A percentile compares a stretch with the other conserved stretches of the same genome.
phyloP scores from a whole-genome alignment of 1,284 basidiomycete genomes.

The Ceratorhiza oryzae-sativae region DNA sequence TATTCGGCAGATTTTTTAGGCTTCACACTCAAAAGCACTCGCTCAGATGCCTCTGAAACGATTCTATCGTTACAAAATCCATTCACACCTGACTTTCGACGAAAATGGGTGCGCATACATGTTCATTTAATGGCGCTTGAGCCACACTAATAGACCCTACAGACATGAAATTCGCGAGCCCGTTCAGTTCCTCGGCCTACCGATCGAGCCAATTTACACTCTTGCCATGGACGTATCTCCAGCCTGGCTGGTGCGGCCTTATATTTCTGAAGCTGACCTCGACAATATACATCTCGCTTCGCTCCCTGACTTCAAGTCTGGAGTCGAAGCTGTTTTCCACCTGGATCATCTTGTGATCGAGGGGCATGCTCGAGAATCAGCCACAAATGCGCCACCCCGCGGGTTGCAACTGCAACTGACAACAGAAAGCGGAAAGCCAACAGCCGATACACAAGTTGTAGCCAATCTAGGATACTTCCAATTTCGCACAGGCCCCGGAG shows the following conservation, averaged over 20 bases:
- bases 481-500: constrained; percentile 91
- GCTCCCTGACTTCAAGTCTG: constrained; percentile 62
- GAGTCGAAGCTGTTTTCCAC: constrained; percentile 84
- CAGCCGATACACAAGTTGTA: constrained; percentile 88
- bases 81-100: constrained; percentile 69
- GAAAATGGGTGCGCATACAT: constrained; percentile 65
- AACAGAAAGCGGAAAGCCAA: constrained; percentile 56
- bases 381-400: constrained; percentile 71
- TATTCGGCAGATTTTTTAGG: background rate
- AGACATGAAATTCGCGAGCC: constrained; percentile 28
- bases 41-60: constrained; percentile 84
- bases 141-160: background rate
- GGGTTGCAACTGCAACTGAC: constrained; percentile 85
- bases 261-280: constrained; percentile 88
- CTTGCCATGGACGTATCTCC: constrained; percentile 88
- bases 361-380: constrained; percentile 85
- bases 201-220: constrained; percentile 79
- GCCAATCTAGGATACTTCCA: constrained; percentile 97
- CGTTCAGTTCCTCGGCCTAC: constrained; percentile 65
- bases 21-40: background rate
- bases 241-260: constrained; percentile 91
- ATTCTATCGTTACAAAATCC: constrained; percentile 88
- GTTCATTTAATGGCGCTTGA: constrained; percentile 45
- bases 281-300: constrained; percentile 91
- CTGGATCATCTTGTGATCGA: constrained; percentile 93